Evolutionary conservation across 1,284 basidiomycete species (phyloP).

Genomic region (Mrakiaceae sp.): DNA sequence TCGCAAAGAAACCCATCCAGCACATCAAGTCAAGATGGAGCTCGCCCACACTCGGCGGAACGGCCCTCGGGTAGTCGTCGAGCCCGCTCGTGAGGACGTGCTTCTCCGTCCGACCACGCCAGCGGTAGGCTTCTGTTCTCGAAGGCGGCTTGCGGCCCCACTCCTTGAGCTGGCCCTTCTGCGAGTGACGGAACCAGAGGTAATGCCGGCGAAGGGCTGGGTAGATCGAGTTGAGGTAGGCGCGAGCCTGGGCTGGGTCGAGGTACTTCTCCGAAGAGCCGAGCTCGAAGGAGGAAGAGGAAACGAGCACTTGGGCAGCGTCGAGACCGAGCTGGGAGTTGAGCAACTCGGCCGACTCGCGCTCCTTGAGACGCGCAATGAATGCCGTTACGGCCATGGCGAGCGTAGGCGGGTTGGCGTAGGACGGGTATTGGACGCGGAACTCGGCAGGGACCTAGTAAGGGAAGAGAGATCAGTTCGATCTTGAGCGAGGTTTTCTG

Average conservation of each 20-base stretch:
- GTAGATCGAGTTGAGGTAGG: conserved; percentile 70
- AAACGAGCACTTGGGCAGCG: conserved; percentile 1
- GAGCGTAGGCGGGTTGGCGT: conserved; percentile 87
- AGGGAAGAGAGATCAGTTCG: neutral
- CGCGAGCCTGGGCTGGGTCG: conserved; percentile 48
- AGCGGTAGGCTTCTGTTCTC: conserved; percentile 80
- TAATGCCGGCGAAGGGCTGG: conserved; percentile 76
- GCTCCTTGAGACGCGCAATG: conserved; percentile 56
- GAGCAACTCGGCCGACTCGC: conserved; percentile 42
- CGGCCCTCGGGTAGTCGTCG: conserved; percentile 83
- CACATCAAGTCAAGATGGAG: conserved; percentile 82
- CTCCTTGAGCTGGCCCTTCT: conserved; percentile 82
- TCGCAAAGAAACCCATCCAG: conserved; percentile 89
- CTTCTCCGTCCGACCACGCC: conserved; percentile 75
- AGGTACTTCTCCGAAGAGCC: conserved; percentile 42
- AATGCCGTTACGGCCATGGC: conserved; percentile 82
- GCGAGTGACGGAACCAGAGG: conserved; percentile 87
- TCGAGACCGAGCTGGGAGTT: conserved; percentile 44
- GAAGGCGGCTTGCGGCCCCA: conserved; percentile 70
- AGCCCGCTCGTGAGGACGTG: conserved; percentile 88
- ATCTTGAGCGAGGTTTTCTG: neutral
- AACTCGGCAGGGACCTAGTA: conserved; percentile 70
- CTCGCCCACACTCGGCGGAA: conserved; percentile 75
- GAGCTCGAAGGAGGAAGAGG: conserved; percentile 1
- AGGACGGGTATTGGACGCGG: conserved; percentile 80